Evolutionary conservation across 306 rosid species (phyloP).

Genomic region (Cicer arietinum): DNA sequence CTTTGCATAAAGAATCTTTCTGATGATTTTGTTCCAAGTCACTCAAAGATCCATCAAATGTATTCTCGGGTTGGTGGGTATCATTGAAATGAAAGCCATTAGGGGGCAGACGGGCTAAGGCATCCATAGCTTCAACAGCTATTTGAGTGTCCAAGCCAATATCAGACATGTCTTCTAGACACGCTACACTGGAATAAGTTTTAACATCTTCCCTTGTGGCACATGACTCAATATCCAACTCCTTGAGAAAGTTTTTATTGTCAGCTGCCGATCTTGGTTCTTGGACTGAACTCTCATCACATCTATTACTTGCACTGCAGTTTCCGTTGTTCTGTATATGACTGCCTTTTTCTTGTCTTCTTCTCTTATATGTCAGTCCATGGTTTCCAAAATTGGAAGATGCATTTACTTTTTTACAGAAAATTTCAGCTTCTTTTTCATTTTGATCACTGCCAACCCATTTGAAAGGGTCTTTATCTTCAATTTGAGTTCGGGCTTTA

Average conservation of each 20-base stretch:
- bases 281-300: slow-evolving; percentile 42
- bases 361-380: slow-evolving; percentile 44
- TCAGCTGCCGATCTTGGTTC: slow-evolving; percentile 38
- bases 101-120: slow-evolving; percentile 55
- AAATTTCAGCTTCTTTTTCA: slow-evolving; percentile 23
- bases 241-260: slow-evolving; percentile 36
- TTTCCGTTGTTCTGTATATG: slow-evolving; percentile 41
- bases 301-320: slow-evolving; percentile 29
- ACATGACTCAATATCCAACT: slow-evolving; percentile 41
- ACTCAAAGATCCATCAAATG: slow-evolving; percentile 38
- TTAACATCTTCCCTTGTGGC: slow-evolving; percentile 43
- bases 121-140: slow-evolving; percentile 83
- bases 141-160: slow-evolving; percentile 79
- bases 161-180: slow-evolving; percentile 48
- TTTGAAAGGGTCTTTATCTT: slow-evolving; percentile 51
- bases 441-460: slow-evolving; percentile 52
- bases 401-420: slow-evolving; percentile 26
- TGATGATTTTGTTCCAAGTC: slow-evolving; percentile 39
- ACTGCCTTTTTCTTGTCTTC: slow-evolving; percentile 44
- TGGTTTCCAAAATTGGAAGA: slow-evolving; percentile 40
- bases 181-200: slow-evolving; percentile 43
- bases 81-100: slow-evolving; percentile 30
- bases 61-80: slow-evolving; percentile 44
- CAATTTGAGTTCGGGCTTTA: slow-evolving; percentile 38
- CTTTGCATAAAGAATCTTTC: slow-evolving; percentile 34